Evolutionary conservation across 768 basidiomycete genomes (phyloP).

Genomic region (Lactarius akahatsu): DNA sequence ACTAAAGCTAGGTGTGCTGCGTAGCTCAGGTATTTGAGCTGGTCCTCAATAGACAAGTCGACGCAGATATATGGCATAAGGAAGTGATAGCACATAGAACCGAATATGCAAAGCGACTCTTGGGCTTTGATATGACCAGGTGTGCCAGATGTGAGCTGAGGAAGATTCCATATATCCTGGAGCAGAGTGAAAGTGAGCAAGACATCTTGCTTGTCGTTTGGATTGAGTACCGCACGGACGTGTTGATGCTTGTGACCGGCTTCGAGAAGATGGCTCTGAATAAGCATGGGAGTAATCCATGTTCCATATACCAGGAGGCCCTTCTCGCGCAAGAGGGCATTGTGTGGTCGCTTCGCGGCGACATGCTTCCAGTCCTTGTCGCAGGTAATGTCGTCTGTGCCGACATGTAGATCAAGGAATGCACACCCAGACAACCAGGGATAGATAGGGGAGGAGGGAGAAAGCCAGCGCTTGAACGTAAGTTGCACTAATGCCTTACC

Average conservation of each 20-base stretch:
- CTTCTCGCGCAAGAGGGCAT: constrained; percentile 5
- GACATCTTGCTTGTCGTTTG: constrained; percentile 14
- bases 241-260: not conserved
- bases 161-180: not conserved
- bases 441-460: constrained; percentile 1
- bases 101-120: not conserved
- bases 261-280: not conserved
- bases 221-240: not conserved
- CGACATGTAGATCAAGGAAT: not conserved
- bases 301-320: not conserved
- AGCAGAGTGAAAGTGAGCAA: not conserved
- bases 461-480: not conserved
- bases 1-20: not conserved
- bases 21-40: not conserved
- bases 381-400: constrained; percentile 4
- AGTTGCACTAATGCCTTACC: not conserved
- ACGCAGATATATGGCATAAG: not conserved
- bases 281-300: not conserved
- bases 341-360: not conserved
- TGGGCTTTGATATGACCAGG: not conserved
- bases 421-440: not conserved
- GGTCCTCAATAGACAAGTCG: not conserved
- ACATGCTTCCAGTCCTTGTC: constrained; percentile 17
- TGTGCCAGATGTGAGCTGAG: not conserved
- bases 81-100: not conserved